phyloP scores from a whole-genome alignment of 164 flowering plant species.

The Berberis vulgaris region DNA sequence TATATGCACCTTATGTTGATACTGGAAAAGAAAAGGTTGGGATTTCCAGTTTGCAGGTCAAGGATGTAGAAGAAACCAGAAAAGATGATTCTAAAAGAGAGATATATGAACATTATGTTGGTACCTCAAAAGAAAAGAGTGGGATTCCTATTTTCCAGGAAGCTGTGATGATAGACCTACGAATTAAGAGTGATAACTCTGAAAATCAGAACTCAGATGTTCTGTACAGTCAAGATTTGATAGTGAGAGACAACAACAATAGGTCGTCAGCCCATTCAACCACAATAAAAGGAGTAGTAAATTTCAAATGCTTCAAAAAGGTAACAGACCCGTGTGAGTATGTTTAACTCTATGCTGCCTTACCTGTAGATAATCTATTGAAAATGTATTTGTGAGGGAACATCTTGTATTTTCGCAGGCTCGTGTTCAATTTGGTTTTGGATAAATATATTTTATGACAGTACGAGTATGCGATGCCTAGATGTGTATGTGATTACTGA shows the following conservation, averaged over 20 bases:
- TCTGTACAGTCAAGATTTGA: slow-evolving; percentile 59
- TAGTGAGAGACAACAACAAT: slow-evolving; percentile 31
- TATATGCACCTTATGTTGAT: no score
- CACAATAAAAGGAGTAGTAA: slow-evolving; percentile 19
- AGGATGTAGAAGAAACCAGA: slow-evolving; percentile 13
- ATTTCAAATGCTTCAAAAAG: slow-evolving; percentile 83
- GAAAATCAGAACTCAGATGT: slow-evolving; percentile 45
- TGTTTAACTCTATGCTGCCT: background rate
- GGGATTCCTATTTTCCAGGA: slow-evolving; percentile 5
- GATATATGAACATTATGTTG: slow-evolving; percentile 9
- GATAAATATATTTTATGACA: no score
- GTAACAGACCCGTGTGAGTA: slow-evolving; percentile 23
- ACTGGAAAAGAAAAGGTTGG: no score
- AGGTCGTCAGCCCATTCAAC: slow-evolving; percentile 15
- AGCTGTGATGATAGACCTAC: slow-evolving; percentile 13
- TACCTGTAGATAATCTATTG: background rate
- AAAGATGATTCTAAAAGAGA: slow-evolving; percentile 18
- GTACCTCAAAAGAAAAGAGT: slow-evolving; percentile 9
- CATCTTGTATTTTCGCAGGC: background rate
- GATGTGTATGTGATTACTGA: no score
- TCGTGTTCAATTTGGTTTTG: no score
- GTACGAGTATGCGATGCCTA: no score
- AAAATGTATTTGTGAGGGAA: background rate
- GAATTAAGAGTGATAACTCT: slow-evolving; percentile 26
- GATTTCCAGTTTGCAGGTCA: background rate